A percentile compares a stretch with the other conserved stretches of the same genome.
phyloP scores from a whole-genome alignment of 1,284 basidiomycete species.

The Fomitopsis betulina region DNA sequence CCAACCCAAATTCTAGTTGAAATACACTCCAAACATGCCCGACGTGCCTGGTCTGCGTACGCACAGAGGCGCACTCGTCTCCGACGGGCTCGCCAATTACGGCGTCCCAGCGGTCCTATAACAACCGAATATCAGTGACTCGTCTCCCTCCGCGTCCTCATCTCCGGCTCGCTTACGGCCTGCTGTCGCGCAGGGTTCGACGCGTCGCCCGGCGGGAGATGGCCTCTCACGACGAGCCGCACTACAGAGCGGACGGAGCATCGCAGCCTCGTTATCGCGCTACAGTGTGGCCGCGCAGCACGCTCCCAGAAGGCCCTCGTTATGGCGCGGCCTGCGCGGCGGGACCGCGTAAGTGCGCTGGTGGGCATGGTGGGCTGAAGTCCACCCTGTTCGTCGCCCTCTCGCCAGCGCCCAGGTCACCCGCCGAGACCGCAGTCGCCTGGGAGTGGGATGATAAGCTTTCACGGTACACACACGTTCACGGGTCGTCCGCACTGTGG shows the following conservation, averaged over 20 bases:
- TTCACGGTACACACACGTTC: background rate
- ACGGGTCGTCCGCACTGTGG: slow-evolving; percentile 31
- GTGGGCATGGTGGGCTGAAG: background rate
- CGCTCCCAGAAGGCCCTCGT: background rate
- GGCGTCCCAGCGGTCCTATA: background rate
- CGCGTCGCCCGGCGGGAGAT: background rate
- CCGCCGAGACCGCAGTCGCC: background rate
- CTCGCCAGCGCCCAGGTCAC: background rate
- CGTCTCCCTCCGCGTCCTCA: slow-evolving; percentile 15
- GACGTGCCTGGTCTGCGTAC: background rate
- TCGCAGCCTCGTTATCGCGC: background rate
- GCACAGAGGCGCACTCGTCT: background rate
- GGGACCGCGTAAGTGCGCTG: background rate
- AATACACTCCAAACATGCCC: background rate
- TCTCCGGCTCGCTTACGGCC: background rate
- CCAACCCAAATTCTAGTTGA: background rate
- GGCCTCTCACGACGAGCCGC: background rate
- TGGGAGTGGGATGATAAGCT: background rate
- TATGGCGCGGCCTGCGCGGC: background rate
- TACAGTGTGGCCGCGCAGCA: background rate
- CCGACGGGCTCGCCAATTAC: background rate
- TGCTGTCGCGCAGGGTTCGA: background rate
- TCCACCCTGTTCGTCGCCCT: background rate
- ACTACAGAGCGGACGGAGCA: background rate
- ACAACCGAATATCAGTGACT: background rate